phyloP scores from a whole-genome alignment of 805 yeast genomes.

The Monosporozyma yasuniensis region DNA sequence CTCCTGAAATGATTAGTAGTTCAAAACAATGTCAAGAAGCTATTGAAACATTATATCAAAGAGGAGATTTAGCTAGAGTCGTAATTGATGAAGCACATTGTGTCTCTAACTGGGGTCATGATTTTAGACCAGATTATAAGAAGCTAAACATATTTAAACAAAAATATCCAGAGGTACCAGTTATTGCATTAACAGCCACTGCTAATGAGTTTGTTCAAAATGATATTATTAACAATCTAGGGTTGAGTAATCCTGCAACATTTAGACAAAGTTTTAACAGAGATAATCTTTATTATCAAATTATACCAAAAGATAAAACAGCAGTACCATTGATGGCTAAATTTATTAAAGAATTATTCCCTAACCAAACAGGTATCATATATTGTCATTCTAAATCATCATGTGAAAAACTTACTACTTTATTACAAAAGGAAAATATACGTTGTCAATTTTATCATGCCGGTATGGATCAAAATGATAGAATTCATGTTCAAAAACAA shows the following conservation, averaged over 20 bases:
- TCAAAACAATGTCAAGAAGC: constrained; percentile 60
- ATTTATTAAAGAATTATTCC: constrained; percentile 43
- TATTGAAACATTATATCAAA: constrained; percentile 47
- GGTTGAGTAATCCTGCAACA: constrained; percentile 50
- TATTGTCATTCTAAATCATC: constrained; percentile 87
- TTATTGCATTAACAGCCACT: constrained; percentile 95
- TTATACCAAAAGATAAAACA: constrained; percentile 53
- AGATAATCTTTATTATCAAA: constrained; percentile 72
- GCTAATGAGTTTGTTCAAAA: constrained; percentile 84
- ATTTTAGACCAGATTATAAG: constrained; percentile 92
- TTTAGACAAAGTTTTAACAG: constrained; percentile 90
- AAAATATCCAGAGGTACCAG: constrained; percentile 70
- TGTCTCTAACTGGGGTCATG: constrained; percentile 98
- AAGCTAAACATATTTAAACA: constrained; percentile 63
- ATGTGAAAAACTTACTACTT: constrained; percentile 71
- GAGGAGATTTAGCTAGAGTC: constrained; percentile 61
- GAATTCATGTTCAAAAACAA: constrained; percentile 57
- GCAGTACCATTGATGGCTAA: constrained; percentile 48
- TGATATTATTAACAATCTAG: constrained; percentile 76
- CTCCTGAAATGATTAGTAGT: constrained; percentile 89
- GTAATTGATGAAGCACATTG: constrained; percentile 98
- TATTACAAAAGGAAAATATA: constrained; percentile 52
- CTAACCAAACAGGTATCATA: constrained; percentile 69
- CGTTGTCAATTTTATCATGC: constrained; percentile 79
- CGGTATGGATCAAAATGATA: constrained; percentile 76